A percentile compares a stretch with the other conserved stretches of the same genome.
phyloP scores from a whole-genome alignment of 768 basidiomycete species.

The Gloeopeniophorella convolvens region DNA sequence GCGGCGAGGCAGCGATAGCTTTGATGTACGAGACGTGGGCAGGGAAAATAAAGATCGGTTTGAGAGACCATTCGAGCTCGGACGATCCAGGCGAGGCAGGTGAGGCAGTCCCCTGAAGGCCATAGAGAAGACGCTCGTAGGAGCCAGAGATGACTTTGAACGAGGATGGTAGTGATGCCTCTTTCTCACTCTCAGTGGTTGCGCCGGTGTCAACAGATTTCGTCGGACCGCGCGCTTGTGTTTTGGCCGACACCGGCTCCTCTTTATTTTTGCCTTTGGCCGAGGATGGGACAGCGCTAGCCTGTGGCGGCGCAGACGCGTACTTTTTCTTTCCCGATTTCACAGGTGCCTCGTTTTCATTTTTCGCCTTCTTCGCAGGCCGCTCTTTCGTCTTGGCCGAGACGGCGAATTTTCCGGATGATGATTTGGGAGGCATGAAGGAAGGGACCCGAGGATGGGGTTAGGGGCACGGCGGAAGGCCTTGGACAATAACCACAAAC shows the following conservation, averaged over 20 bases:
- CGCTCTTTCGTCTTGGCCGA: slow-evolving; percentile 4
- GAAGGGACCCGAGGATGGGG: slow-evolving; percentile 15
- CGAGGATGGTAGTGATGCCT: slow-evolving; percentile 38
- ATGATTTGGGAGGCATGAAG: slow-evolving; percentile 15
- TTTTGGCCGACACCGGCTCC: not conserved
- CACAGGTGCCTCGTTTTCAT: not conserved
- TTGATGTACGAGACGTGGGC: slow-evolving; percentile 94
- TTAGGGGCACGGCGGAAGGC: slow-evolving; percentile 19
- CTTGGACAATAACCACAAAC: slow-evolving; percentile 22
- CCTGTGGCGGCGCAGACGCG: not conserved
- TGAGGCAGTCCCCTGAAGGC: slow-evolving; percentile 60
- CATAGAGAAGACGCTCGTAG: slow-evolving; percentile 95
- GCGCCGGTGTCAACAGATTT: slow-evolving; percentile 20
- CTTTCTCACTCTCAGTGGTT: not conserved
- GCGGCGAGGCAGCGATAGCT: slow-evolving; percentile 79
- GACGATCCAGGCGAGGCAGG: slow-evolving; percentile 26
- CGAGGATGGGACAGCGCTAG: not conserved
- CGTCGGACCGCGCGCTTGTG: slow-evolving; percentile 27
- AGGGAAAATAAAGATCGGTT: slow-evolving; percentile 92
- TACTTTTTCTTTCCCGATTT: not conserved
- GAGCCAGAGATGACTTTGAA: slow-evolving; percentile 91
- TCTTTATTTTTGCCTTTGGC: slow-evolving; percentile 25
- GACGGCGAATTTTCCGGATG: not conserved
- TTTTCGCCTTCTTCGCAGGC: slow-evolving; percentile 8
- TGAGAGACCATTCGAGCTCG: slow-evolving; percentile 37